phyloP scores from a whole-genome alignment of 768 basidiomycete species.

The Exidia glandulosa region DNA sequence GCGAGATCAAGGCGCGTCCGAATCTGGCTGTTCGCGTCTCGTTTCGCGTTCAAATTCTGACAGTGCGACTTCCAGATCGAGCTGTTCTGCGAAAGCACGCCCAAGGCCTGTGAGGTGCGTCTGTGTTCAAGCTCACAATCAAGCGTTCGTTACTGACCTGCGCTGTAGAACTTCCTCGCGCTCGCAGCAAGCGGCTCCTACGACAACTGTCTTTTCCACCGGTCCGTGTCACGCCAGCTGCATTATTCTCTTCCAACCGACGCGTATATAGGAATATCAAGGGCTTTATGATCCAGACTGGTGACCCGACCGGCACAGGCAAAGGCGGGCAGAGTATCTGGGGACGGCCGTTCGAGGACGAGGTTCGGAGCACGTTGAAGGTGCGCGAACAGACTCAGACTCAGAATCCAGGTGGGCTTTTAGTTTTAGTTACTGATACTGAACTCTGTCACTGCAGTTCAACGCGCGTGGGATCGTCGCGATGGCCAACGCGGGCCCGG shows the following conservation, averaged over 20 bases:
- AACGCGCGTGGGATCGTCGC: constrained; percentile 90
- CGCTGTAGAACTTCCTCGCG: constrained; percentile 83
- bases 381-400: too few relatives aligned
- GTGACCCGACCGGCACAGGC: constrained; percentile 80
- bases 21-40: neutral
- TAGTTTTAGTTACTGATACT: too few relatives aligned
- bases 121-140: neutral
- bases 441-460: too few relatives aligned
- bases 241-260: neutral
- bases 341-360: constrained; percentile 86
- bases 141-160: neutral
- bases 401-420: too few relatives aligned
- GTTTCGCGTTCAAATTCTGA: neutral
- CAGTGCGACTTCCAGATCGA: constrained; percentile 53
- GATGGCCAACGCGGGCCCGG: constrained; percentile 94
- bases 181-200: constrained; percentile 86
- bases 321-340: constrained; percentile 97
- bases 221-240: constrained; percentile 12
- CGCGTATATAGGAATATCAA: constrained; percentile 61
- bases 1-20: constrained; percentile 75
- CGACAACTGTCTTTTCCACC: constrained; percentile 76
- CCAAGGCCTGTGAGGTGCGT: constrained; percentile 82
- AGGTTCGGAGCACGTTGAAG: constrained; percentile 90
- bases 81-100: constrained; percentile 93
- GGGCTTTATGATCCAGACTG: constrained; percentile 92